Evolutionary conservation across 805 yeast genomes (phyloP), one percentile per base, ranked within the genome.

Genomic region (Metschnikowia shivogae): DNA sequence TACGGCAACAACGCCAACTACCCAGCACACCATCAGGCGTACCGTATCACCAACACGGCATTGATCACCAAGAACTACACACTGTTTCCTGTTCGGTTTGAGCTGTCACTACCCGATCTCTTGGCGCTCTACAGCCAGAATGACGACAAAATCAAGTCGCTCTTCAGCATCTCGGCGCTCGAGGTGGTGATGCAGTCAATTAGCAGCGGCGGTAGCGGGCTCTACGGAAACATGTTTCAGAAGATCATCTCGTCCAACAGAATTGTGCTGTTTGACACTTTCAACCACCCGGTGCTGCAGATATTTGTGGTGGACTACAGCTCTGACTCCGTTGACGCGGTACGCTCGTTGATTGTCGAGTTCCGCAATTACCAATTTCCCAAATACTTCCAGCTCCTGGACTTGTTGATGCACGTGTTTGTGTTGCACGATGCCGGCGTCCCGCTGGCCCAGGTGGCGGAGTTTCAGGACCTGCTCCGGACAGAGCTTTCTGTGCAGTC

Each of bases 241-340:
- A 76, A 80, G 51, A 57, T 85, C 34, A 67, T 85, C 6, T 74
- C 88, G 3, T 72, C 84, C 10, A 74, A 78, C 11, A 73, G 74
- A 6, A 64, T 86, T 7, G 80, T 87, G 2, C 82, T 92, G 1
- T 88, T 86, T 59, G 97, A 92, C 62, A 82, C 89, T 5, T 82
- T 89, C 61, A 82, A 86, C 53, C 97, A 90, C 59, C 97, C 97
- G 0, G 77, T 89, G 1, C 76, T 87, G 2, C 85, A 89, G 34
- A 60, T 92, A 11, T 73, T 89, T 41, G 82, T 83, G 0, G 70
- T 89, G 3, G 78, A 87, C 19, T 72, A 48, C 42, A 60, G 79
- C 19, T 52, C 64, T 11, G 86, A 82, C 45, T 48, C 76, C 0
- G 61, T 78, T 28, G 81, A 77, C 10, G 63, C 66, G n/a, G 81